Base-by-base conservation (phyloP, 192 early-diverging fungal genomes). In the Linnemannia hyalina region DNA sequence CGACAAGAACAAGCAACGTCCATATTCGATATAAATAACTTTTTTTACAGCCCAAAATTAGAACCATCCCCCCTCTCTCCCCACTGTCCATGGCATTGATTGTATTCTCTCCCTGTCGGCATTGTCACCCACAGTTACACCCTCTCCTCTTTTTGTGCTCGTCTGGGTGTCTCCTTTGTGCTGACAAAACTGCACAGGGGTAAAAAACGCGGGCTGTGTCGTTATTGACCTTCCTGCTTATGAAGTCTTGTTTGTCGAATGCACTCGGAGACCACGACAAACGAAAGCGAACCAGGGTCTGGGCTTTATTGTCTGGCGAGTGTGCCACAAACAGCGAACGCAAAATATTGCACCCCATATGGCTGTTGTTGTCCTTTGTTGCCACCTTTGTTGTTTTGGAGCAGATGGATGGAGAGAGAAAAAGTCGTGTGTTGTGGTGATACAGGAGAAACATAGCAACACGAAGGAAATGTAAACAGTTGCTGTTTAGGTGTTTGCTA, bases 11-110 rank as follows among this genome's bases (percentile, higher is more conserved):
- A 8, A 32, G 10, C 57, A 29, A 10, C 29, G 26, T 32, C 26
- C 60, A 65, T 65, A 65, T 32, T 65, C 60, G 60, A 65, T 65
- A 65, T 65, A 65, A 65, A 65, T 65, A 65, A 65, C 60, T 65
- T 65, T 65, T 65, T 32, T 60, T 0, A 68, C 0, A 71, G 70
- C 70, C 70, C 70, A 71, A 71, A 71, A 41, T 71, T 42, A 71
- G 38, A 71, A 38, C 20, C 41, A 42, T 42, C 22, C 70, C 70
- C 26, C 32, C 60, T 15, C 29, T 55, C 29, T 3, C 16, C 26
- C 57, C 57, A 29, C 26, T 63, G 57, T 11, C 57, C 11, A 32
- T 65, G 60, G 60, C 60, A 65, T 32, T 7, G 44, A 46, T 52
- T 52, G 49, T 22, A 65, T 65, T 65, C 60, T 32, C 60, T 65